Base-by-base conservation (phyloP, 2,329 filamentous ascomycete genomes). In the Corinectria fuckeliana region DNA sequence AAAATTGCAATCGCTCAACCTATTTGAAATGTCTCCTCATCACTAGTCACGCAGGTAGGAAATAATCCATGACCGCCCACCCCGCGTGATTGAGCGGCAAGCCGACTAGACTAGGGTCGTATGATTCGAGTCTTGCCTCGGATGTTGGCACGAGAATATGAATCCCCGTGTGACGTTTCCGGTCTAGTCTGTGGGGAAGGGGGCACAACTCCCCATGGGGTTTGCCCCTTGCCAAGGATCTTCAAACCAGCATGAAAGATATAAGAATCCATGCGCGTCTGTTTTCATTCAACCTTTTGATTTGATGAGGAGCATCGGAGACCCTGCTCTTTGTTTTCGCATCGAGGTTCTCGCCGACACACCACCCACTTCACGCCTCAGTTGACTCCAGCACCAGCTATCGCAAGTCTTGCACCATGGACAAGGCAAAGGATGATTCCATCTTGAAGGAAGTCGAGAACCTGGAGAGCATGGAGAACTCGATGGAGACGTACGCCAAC, bases 401-500 rank as follows among this genome's bases (percentile, higher is more conserved):
- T 10, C 34, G n/a, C n/a, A 42, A 49, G 50, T 36, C 10, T 10
- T 42, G 10, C 50, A 58, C 11, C 30, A 58, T 58, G 56, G 50
- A 58, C 56, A 58, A 58, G 28, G 42, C 26, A 28, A 58, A 48
- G 16, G 42, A 58, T 8, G 42, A 58, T 9, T 34, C 56, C 25
- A 51, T 32, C 13, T 23, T 58, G 26, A 36, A 36, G 16, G 41
- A 58, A 23, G 56, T 54, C 18, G 55, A 58, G 14, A 48, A 53
- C 9, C 41, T 41, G 49, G 50, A 58, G n/a, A 32, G 28, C 20
- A 34, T 44, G 28, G 45, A 32, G 8, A 23, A 56, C 41, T 48
- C 42, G 18, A 48, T 54, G 23, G 44, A 53, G 42, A 58, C 56
- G 3, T 58, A 54, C 20, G 56, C 56, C 50, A 58, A 44, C 13